Conservation (phyloP, 768 basidiomycete species). For the Lactifluus piperatus region DNA sequence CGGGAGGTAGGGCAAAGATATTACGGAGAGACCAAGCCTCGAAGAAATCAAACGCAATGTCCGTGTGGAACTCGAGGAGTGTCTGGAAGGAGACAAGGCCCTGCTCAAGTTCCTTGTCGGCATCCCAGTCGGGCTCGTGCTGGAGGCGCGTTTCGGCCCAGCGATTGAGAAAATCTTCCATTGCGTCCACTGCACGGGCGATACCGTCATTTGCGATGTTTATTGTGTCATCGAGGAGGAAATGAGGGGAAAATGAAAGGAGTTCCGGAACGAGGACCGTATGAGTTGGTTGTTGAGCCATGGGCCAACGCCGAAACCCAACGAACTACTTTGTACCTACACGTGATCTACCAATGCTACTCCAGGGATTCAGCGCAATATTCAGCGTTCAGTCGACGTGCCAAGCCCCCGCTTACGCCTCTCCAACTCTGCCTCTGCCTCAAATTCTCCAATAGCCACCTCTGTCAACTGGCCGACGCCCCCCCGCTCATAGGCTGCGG, state of each 20-base stretch:
- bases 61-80: constrained; percentile 78
- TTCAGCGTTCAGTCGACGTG: too few species aligned
- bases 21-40: constrained; percentile 86
- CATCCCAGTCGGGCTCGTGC: constrained; percentile 43
- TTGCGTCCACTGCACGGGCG: constrained; percentile 66
- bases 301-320: not conserved
- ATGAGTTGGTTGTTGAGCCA: constrained; percentile 21
- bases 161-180: constrained; percentile 67
- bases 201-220: constrained; percentile 77
- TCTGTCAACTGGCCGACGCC: constrained; percentile 50
- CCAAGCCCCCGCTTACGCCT: constrained; percentile 29
- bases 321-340: not conserved
- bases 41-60: constrained; percentile 87
- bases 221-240: constrained; percentile 79
- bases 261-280: constrained; percentile 60
- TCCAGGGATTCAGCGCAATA: not conserved
- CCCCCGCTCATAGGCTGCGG: constrained; percentile 47
- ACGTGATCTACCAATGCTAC: not conserved
- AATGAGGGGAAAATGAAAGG: constrained; percentile 76
- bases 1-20: constrained; percentile 68
- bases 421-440: constrained; percentile 48
- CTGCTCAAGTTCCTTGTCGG: constrained; percentile 63
- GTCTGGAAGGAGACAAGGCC: constrained; percentile 85
- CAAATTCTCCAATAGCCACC: constrained; percentile 45
- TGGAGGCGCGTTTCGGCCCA: constrained; percentile 64